Conservation (phyloP, 768 basidiomycete genomes). For the Dendrothele bispora region DNA sequence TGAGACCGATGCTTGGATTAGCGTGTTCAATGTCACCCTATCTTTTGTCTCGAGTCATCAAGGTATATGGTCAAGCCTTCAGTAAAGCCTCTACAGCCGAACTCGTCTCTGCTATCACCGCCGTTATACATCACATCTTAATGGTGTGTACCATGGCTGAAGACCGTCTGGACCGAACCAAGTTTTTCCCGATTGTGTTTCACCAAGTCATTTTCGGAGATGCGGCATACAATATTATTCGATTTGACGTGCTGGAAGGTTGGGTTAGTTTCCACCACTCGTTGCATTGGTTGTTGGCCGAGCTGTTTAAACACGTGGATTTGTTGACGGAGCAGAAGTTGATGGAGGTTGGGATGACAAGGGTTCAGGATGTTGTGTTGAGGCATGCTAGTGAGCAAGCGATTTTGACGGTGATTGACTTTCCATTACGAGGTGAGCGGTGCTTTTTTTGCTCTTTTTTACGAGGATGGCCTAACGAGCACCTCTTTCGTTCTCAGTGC, state of each 20-base stretch:
- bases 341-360: constrained; percentile 44
- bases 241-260: constrained; percentile 77
- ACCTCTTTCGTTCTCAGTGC: constrained; percentile 46
- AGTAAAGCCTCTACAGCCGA: constrained; percentile 48
- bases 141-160: constrained; percentile 69
- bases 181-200: constrained; percentile 61
- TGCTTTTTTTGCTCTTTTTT: neutral
- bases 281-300: constrained; percentile 86
- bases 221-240: constrained; percentile 56
- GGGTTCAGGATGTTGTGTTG: constrained; percentile 58
- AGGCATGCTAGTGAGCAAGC: constrained; percentile 64
- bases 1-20: constrained; percentile 96
- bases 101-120: constrained; percentile 64
- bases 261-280: constrained; percentile 95
- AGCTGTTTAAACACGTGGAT: constrained; percentile 82
- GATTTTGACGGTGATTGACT: constrained; percentile 80
- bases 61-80: constrained; percentile 83
- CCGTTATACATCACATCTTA: constrained; percentile 70
- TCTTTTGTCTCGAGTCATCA: constrained; percentile 87
- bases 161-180: constrained; percentile 63
- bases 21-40: constrained; percentile 92
- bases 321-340: constrained; percentile 58
- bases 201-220: constrained; percentile 70
- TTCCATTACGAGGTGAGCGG: constrained; percentile 78
- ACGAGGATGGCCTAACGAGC: neutral